Percentiles rank a stretch among this genome's conserved stretches.
Evolutionary conservation across 331 rosid species (phyloP).

Genomic region (Arachis monticola): DNA sequence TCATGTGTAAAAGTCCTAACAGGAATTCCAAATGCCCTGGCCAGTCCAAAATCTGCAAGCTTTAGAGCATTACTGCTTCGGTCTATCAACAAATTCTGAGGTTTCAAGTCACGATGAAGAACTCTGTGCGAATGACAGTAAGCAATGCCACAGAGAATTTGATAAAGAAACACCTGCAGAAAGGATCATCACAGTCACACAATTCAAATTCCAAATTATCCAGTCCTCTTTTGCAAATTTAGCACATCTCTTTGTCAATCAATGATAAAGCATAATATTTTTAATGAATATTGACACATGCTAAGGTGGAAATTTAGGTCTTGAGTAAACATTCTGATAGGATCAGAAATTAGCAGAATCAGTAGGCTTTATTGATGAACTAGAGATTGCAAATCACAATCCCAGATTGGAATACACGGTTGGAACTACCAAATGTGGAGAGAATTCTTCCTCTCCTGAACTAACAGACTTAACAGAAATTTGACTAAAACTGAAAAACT

Average conservation of each 20-base stretch:
- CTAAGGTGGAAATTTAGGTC: slow-evolving; percentile 20
- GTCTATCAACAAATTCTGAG: slow-evolving; percentile 94
- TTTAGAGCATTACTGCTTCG: slow-evolving; percentile 83
- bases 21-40: slow-evolving; percentile 99
- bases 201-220: slow-evolving; percentile 34
- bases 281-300: slow-evolving; percentile 15
- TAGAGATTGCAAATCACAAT: too few species aligned
- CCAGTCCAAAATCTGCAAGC: slow-evolving; percentile 99
- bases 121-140: slow-evolving; percentile 98
- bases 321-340: background rate
- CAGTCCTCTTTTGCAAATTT: slow-evolving; percentile 24
- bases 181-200: slow-evolving; percentile 35
- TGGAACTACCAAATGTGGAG: too few species aligned
- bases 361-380: too few species aligned
- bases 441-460: too few species aligned
- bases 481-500: too few species aligned
- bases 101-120: slow-evolving; percentile 97
- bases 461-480: too few species aligned
- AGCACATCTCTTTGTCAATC: slow-evolving; percentile 27
- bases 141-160: slow-evolving; percentile 99
- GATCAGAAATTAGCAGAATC: too few species aligned
- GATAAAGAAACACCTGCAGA: slow-evolving; percentile 94
- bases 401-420: too few species aligned
- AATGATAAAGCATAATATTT: slow-evolving; percentile 3
- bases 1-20: slow-evolving; percentile 96